Conservation (phyloP, 2,329 filamentous ascomycete species). For the Furcasterigmium sp. region DNA sequence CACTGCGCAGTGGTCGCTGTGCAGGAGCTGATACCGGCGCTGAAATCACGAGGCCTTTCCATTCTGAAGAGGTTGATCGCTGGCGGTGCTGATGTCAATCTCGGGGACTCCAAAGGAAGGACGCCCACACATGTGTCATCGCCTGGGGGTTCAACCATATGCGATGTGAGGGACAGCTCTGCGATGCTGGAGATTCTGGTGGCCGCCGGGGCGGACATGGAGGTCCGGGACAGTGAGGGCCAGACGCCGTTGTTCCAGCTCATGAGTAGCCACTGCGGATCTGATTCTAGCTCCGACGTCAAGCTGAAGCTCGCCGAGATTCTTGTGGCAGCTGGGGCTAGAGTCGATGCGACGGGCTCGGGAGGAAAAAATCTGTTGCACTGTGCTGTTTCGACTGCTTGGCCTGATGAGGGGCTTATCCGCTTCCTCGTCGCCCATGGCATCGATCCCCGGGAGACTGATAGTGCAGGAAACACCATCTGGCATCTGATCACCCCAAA, state of each 20-base stretch:
- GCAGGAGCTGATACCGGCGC: neutral
- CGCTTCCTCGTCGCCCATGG: conserved; percentile 1
- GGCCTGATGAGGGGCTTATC: neutral
- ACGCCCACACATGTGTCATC: conserved; percentile 10
- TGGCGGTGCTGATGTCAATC: conserved; percentile 16
- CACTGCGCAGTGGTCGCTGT: conserved; percentile 3
- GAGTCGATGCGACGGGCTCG: neutral
- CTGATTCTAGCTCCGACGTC: neutral
- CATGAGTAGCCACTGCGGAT: neutral
- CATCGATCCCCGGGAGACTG: neutral
- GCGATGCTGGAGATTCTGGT: conserved; percentile 4
- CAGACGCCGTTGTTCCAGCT: conserved; percentile 9
- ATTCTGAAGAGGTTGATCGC: conserved; percentile 6
- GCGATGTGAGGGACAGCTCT: neutral
- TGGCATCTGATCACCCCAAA: conserved; percentile 1
- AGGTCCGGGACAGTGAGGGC: conserved; percentile 10
- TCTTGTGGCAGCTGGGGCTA: neutral
- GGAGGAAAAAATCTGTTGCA: neutral
- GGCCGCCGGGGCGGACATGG: conserved; percentile 7
- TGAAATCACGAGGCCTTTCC: neutral
- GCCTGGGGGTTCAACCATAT: neutral
- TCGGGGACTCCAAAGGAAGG: conserved; percentile 10
- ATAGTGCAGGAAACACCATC: conserved; percentile 1
- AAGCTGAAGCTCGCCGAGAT: neutral
- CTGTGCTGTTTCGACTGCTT: neutral